Evolutionary conservation across 306 rosid genomes (phyloP).

Genomic region (Trifolium fragiferum): DNA sequence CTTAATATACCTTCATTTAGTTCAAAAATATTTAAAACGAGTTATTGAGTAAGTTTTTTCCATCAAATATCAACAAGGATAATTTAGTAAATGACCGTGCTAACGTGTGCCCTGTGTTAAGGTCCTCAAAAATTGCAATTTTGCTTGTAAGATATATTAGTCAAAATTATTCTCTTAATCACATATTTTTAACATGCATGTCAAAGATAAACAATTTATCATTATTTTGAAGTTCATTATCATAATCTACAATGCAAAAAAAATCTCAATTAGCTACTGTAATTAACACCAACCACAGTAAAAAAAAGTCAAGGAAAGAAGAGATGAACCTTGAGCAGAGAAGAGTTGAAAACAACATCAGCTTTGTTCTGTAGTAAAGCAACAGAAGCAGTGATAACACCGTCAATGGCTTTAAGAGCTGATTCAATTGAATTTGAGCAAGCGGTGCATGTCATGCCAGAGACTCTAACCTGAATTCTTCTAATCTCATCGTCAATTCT

Average conservation of each 20-base stretch:
- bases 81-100: no score
- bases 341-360: slow-evolving; percentile 77
- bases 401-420: slow-evolving; percentile 68
- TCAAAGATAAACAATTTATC: no score
- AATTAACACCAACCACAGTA: not conserved
- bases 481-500: slow-evolving; percentile 42
- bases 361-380: slow-evolving; percentile 94
- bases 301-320: not conserved
- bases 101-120: no score
- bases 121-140: no score
- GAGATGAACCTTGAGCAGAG: slow-evolving; percentile 68
- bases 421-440: slow-evolving; percentile 91
- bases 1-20: no score
- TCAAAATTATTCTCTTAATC: not conserved
- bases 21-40: no score
- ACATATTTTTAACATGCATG: not conserved
- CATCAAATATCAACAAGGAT: no score
- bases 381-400: slow-evolving; percentile 78
- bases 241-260: no score
- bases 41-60: no score
- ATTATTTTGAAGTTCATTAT: no score
- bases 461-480: slow-evolving; percentile 72
- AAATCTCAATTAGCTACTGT: not conserved
- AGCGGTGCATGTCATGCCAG: slow-evolving; percentile 98
- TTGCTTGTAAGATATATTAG: no score